Base-by-base conservation (phyloP, 2,329 filamentous ascomycete genomes). In the Acephala macrosclerotiorum region DNA sequence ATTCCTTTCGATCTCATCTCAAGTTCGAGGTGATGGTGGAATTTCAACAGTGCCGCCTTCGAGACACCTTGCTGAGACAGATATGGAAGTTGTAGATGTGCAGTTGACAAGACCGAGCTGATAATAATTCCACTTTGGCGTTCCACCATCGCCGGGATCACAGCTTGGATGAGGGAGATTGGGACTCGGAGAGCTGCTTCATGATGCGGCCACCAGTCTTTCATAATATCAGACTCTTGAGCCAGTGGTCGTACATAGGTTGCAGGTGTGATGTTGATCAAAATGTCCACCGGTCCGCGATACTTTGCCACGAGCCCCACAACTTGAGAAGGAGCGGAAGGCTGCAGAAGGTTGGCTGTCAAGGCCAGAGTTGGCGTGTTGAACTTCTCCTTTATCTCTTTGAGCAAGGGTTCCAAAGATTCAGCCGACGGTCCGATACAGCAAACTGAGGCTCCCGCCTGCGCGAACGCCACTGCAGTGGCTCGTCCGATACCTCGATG, bases 401-500 rank as follows among this genome's bases (percentile, higher is more conserved):
- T 33, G 8, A 72, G 61, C 6, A 72, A 22, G 5, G 66, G 49
- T 35, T 69, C 67, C 18, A 72, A 64, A 2, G 68, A 68, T 61
- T 49, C 66, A 36, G 57, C 53, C 29, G 42, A 66, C 36, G 60
- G 69, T 16, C 64, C 74, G 20, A 73, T 22, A 42, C 61, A 64
- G 45, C 65, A 71, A 20, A 77, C 72, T 33, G 70, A 70, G 35
- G 76, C 74, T 55, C 77, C 76, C 22, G 76, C 75, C 29, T 73
- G 71, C 16, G 78, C 77, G 49, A 79, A 77, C 26, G 75, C 76
- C 25, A 75, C 70, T 4, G 78, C 77, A 18, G 78, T 73, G 22
- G 74, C 74, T 49, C 75, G 70, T 18, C 77, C 78, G 45, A 80
- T 75, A 26, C 79, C 78, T 49, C 76, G 72, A 49, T 75, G 75